Evolutionary conservation across 441 rosid species (phyloP).

Genomic region (Melastoma candidum): DNA sequence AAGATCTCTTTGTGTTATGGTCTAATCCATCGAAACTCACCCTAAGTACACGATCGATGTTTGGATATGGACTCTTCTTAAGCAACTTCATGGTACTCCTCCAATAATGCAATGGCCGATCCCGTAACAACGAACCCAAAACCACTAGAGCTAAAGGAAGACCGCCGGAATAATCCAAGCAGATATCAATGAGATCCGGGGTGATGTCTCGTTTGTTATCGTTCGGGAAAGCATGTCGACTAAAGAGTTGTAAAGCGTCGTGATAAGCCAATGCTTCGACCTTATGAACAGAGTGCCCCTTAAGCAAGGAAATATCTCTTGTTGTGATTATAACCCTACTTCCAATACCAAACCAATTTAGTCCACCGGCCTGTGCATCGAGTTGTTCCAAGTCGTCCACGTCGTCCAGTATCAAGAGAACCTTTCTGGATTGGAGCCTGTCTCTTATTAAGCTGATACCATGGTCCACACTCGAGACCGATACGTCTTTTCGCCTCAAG

Average conservation of each 20-base stretch:
- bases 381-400: neutral
- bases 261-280: neutral
- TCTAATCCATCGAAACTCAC: neutral
- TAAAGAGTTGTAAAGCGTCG: neutral
- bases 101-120: neutral
- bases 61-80: neutral
- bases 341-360: neutral
- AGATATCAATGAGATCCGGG: neutral
- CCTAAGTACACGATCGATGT: neutral
- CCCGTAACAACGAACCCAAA: neutral
- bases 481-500: neutral
- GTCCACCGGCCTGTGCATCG: accelerated
- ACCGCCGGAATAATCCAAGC: neutral
- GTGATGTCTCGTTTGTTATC: neutral
- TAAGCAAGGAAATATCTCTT: too few species aligned
- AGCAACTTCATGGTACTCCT: neutral
- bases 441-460: neutral
- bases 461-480: neutral
- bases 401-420: neutral
- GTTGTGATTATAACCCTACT: neutral
- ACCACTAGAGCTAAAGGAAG: neutral
- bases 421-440: accelerated
- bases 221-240: neutral
- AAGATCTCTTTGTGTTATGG: neutral
- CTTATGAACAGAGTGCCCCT: neutral